Percentiles rank a stretch among this genome's conserved stretches.
These are phyloP conservation scores for Hydnomerulius pinastri DNA, from an alignment of 768 basidiomycete species.

Conservation along the genomic window DNA sequence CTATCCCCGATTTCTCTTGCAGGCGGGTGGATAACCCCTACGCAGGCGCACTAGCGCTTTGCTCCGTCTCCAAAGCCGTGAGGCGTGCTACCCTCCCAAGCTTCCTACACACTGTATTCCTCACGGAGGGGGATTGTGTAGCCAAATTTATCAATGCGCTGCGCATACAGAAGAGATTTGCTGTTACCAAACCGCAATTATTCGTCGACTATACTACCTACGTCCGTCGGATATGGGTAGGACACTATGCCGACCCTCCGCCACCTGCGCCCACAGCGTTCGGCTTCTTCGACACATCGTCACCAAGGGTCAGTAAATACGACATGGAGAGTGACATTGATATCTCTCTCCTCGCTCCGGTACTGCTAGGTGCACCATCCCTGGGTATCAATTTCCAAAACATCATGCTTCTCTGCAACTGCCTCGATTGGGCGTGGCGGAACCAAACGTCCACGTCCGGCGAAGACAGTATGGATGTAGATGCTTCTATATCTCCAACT, in stretches of 20 bases:
- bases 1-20: slow-evolving; percentile 21
- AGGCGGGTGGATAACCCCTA: slow-evolving; percentile 6
- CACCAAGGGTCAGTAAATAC: slow-evolving; percentile 12
- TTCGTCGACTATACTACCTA: slow-evolving; percentile 32
- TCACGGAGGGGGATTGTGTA: slow-evolving; percentile 29
- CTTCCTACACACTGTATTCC: slow-evolving; percentile 41
- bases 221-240: slow-evolving; percentile 39
- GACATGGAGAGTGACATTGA: slow-evolving; percentile 18
- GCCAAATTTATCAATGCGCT: slow-evolving; percentile 36
- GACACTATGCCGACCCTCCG: slow-evolving; percentile 30
- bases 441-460: background rate
- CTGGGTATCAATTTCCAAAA: slow-evolving; percentile 36
- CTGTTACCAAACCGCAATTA: slow-evolving; percentile 19
- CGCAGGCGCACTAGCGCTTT: slow-evolving; percentile 32
- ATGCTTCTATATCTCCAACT: slow-evolving; percentile 24
- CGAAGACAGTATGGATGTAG: background rate
- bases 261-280: slow-evolving; percentile 5
- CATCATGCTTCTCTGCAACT: slow-evolving; percentile 39
- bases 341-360: slow-evolving; percentile 12
- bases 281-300: slow-evolving; percentile 14
- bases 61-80: slow-evolving; percentile 35
- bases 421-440: slow-evolving; percentile 17
- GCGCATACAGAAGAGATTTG: slow-evolving; percentile 23
- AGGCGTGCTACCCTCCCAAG: slow-evolving; percentile 38
- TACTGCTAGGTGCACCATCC: slow-evolving; percentile 1